phyloP scores from a whole-genome alignment of 2,329 filamentous ascomycete species.

The Albophoma yamanashiensis region DNA sequence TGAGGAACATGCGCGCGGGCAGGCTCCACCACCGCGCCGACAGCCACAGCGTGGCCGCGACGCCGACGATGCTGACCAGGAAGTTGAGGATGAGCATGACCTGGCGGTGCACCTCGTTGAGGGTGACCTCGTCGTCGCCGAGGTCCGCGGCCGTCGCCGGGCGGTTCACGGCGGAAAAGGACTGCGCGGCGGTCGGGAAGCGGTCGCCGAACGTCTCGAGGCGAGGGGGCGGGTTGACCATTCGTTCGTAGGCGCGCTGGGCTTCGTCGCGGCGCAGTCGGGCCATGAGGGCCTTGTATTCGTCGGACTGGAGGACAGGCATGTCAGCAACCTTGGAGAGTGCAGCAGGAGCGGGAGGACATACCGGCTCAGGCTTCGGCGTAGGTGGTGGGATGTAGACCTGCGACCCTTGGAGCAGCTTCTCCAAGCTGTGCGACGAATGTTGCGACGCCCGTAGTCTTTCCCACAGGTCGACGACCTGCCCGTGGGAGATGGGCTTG shows the following conservation, averaged over 20 bases:
- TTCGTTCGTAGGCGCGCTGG: conserved; percentile 67
- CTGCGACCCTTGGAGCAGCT: conserved; percentile 58
- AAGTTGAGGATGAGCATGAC: conserved; percentile 83
- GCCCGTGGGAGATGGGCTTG: conserved; percentile 60
- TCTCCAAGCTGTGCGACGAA: conserved; percentile 46
- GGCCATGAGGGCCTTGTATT: conserved; percentile 84
- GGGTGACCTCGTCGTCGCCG: conserved; percentile 54
- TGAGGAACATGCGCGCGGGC: conserved; percentile 57
- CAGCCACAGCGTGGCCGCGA: conserved; percentile 69
- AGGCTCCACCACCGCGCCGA: conserved; percentile 65
- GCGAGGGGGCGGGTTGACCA: conserved; percentile 52
- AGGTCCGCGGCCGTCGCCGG: conserved; percentile 33
- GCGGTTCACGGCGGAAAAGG: conserved; percentile 44
- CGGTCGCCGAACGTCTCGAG: conserved; percentile 49
- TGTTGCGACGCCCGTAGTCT: conserved; percentile 28
- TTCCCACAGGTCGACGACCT: conserved; percentile 54
- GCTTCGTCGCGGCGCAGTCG: conserved; percentile 77
- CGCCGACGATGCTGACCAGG: conserved; percentile 72
- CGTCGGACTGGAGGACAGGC: conserved; percentile 44
- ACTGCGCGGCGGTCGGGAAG: conserved; percentile 43
- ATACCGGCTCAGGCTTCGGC: conserved; percentile 66
- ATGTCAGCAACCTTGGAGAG: conserved; percentile 5
- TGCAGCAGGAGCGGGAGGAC: conserved; percentile 13
- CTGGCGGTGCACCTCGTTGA: conserved; percentile 68
- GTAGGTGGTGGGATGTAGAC: conserved; percentile 73